These are phyloP conservation scores for Solanum acaule DNA, from an alignment of 257 asterid genomes.

Conservation along the genomic window DNA sequence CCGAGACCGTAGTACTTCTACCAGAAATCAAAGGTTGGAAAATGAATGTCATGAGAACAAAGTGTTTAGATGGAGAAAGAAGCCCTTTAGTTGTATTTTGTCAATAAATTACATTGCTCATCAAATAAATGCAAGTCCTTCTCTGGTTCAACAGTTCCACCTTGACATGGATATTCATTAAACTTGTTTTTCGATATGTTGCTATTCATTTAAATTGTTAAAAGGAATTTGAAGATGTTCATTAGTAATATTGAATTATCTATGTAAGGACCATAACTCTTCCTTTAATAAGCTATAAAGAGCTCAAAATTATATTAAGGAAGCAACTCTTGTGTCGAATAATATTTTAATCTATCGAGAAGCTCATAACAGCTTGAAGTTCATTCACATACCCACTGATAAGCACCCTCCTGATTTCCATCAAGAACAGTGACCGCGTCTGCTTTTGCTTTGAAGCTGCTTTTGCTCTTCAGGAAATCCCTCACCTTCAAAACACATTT, in stretches of 20 bases:
- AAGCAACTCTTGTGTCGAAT: background rate
- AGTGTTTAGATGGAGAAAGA: background rate
- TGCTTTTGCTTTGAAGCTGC: slow-evolving; percentile 30
- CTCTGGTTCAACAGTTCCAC: background rate
- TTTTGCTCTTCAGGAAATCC: slow-evolving; percentile 30
- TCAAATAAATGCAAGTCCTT: background rate
- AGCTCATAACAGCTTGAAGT: background rate
- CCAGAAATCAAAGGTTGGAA: background rate
- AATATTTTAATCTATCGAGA: background rate
- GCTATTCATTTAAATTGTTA: background rate
- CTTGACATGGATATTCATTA: background rate
- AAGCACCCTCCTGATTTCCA: slow-evolving; percentile 74
- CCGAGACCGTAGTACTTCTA: background rate
- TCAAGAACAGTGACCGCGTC: slow-evolving; percentile 56
- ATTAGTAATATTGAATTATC: background rate
- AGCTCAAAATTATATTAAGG: background rate
- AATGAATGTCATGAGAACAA: background rate
- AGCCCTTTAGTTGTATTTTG: background rate
- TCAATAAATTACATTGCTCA: background rate
- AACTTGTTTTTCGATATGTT: background rate
- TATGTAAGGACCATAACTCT: background rate
- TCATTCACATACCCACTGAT: slow-evolving; percentile 50
- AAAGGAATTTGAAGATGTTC: background rate
- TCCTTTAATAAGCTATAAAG: background rate
- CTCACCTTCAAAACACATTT: slow-evolving; percentile 35